Conservation (phyloP, 768 basidiomycete genomes). For the Mycena amicta region DNA sequence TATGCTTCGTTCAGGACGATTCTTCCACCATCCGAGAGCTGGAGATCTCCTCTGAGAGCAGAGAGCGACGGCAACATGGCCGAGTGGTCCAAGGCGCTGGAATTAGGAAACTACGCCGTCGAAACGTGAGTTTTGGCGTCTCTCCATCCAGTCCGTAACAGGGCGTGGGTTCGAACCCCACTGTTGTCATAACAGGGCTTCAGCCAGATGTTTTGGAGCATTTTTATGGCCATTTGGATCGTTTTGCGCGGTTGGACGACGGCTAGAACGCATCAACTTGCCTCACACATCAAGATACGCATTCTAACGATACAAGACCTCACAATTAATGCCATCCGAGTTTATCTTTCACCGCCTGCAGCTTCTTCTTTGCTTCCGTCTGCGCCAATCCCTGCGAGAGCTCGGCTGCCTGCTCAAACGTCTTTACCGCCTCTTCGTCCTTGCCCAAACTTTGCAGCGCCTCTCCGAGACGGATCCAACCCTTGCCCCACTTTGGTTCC, state of each 20-base stretch:
- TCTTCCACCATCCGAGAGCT: not conserved
- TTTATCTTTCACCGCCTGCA: conserved; percentile 33
- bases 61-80: conserved; percentile 40
- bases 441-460: conserved; percentile 18
- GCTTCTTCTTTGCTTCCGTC: conserved; percentile 25
- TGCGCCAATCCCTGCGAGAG: conserved; percentile 27
- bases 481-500: conserved; percentile 27
- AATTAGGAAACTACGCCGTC: conserved; percentile 42
- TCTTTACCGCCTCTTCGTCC: conserved; percentile 17
- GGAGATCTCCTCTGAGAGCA: not conserved
- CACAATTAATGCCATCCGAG: conserved; percentile 38
- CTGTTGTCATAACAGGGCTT: conserved; percentile 17
- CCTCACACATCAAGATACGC: conserved; percentile 3
- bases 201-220: no score
- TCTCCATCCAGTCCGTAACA: conserved; percentile 14
- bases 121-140: not conserved
- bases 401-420: conserved; percentile 19
- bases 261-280: not conserved
- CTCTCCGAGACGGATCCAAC: conserved; percentile 23
- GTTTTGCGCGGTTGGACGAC: not conserved
- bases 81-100: conserved; percentile 65
- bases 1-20: not conserved
- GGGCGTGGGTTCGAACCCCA: conserved; percentile 24
- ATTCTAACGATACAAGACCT: conserved; percentile 40
- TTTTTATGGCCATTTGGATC: no score